Base-by-base conservation (phyloP, 345 rosid species). In the Anastatica hierochuntica region DNA sequence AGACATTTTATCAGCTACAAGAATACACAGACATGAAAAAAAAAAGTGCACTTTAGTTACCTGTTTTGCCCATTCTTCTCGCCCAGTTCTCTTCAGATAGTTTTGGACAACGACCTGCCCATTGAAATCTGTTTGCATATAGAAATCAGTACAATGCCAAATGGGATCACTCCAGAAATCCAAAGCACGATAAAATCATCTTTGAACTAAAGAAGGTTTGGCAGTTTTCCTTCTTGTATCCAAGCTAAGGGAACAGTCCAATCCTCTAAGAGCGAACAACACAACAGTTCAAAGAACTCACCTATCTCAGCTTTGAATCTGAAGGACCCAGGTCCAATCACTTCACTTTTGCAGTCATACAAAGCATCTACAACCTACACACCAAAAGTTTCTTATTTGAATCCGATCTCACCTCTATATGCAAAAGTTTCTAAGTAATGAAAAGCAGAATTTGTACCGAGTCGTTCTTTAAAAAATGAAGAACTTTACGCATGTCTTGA, bases 261-360 rank as follows among this genome's bases (percentile, higher is more conserved):
- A n/a, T 62, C 18, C 38, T 43, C 34, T 43, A 33, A 43, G 38
- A 43, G 42, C 19, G 4, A 10, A 52, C 13, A 63, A 37, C 49
- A 60, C n/a, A 47, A 34, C 9, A 64, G 20, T 51, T 52, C 10
- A 30, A 58, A 64, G 65, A 60, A 44, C 51, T 66, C 60, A 90
- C 98, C 98, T 65, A 90, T 90, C 70, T 90, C 98, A 44, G 98
- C 98, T 76, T 90, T 90, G 58, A 90, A 90, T 76, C 98, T 77
- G 66, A 82, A 90, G 77, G 82, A 90, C 39, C 98, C 98, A 60
- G 98, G 98, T 49, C 96, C 98, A 72, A 90, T 90, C 66, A 90
- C 98, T 79, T 90, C 96, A 23, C 98, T 90, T 76, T 90, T 90
- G 79, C 98, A 90, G 74, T 90, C 98, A 60, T 90, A 90, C 53